These are phyloP conservation scores for Blastobotrys robertii DNA, from an alignment of 805 yeast genomes.

Conservation along the genomic window DNA sequence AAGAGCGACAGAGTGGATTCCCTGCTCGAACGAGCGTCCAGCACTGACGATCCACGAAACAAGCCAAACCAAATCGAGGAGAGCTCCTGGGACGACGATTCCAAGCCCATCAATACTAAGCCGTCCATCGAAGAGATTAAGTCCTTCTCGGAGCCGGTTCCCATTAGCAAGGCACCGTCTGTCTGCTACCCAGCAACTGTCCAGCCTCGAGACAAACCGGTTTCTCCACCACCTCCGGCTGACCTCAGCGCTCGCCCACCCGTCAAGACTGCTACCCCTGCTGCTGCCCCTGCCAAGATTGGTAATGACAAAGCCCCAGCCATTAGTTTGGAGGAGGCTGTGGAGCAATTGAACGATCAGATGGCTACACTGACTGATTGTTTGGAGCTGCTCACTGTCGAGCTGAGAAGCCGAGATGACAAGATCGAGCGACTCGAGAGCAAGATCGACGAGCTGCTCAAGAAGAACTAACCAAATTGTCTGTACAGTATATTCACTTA, in stretches of 20 bases:
- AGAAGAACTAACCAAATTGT: conserved; percentile 2
- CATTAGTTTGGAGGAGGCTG: conserved; percentile 2
- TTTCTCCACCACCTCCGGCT: conserved; percentile 3
- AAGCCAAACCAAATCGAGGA: too few relatives aligned
- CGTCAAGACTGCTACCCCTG: conserved; percentile 7
- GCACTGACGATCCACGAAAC: too few relatives aligned
- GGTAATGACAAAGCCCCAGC: conserved; percentile 5
- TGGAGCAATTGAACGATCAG: conserved; percentile 14
- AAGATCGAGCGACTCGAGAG: conserved; percentile 16
- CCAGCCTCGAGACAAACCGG: conserved; percentile 6
- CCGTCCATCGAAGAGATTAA: conserved; percentile 5
- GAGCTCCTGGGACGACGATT: conserved; percentile 4
- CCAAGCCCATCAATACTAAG: conserved; percentile 9
- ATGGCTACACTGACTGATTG: conserved; percentile 14
- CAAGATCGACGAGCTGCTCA: conserved; percentile 9
- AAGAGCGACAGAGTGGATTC: too few relatives aligned
- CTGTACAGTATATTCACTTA: neutral
- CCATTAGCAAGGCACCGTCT: conserved; percentile 7
- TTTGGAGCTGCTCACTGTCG: conserved; percentile 14
- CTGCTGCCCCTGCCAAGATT: conserved; percentile 1
- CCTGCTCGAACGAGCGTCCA: too few relatives aligned
- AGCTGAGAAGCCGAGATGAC: conserved; percentile 16
- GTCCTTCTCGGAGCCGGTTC: conserved; percentile 1
- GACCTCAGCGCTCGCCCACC: conserved; percentile 11
- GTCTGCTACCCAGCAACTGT: conserved; percentile 5